Evolutionary conservation across 2,329 filamentous ascomycete species (phyloP), one percentile per base, ranked within the genome.

Genomic region (Aspergillus sp.): DNA sequence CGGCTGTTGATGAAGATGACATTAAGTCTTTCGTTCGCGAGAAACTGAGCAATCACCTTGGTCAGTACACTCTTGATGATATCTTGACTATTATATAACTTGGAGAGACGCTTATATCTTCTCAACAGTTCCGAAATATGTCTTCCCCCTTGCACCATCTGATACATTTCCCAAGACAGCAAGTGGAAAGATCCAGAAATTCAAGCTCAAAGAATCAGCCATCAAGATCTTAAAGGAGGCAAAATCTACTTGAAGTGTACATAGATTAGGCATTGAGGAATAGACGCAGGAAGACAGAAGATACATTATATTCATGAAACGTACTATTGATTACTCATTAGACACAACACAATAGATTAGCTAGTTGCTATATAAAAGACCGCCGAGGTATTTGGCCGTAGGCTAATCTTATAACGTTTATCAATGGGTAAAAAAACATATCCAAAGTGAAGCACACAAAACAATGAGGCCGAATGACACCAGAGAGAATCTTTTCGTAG

Each of bases 121-220:
- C 19, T 26, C 12, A 26, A 9, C 46, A 77, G 87, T 87, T 44
- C 91, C 91, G 0, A 93, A 86, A 67, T 81, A 91, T 62, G 78
- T 97, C n/a, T 95, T 95, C 63, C 95, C 86, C 78, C 75, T 86
- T 7, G 41, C 48, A 3, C 56, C 59, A 4, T 54, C 56, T 0
- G 76, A 83, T 1, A 79, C 82, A n/a, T 94, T 87, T 63, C 91
- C 91, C 19, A 96, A 95, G 77, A 98, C 93, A 33, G 86, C 89
- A 4, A 95, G 88, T 64, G 91, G 91, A 27, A 98, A 98, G 79
- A 90, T 97, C 47, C 88, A 95, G 71, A 96, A 97, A 72, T 96
- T 86, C 64, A 91, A 85, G 71, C 66, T 97, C 58, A 79, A 80
- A 60, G 85, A 89, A 10, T 71, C 77, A 59, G 90, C 80, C 0